phyloP scores from a whole-genome alignment of 371 early-diverging fungal species.

The Mucor plumbeus region DNA sequence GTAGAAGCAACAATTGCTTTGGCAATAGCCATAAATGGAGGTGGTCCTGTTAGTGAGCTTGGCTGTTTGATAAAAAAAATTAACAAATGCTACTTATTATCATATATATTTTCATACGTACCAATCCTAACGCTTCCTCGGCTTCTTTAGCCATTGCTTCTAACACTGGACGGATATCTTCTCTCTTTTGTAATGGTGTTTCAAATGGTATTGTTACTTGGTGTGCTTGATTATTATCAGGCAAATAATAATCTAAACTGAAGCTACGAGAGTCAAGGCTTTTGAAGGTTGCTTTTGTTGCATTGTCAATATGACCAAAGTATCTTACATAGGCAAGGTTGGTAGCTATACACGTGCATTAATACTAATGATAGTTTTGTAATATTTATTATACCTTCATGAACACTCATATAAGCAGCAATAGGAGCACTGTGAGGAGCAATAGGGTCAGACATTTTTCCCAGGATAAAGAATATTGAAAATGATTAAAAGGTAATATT shows the following conservation, averaged over 20 bases:
- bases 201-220: conserved; percentile 40
- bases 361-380: not conserved
- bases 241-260: conserved; percentile 29
- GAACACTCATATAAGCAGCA: conserved; percentile 55
- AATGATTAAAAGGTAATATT: not conserved
- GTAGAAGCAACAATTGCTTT: conserved; percentile 46
- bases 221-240: conserved; percentile 20
- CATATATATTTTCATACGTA: conserved; percentile 11
- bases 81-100: not conserved
- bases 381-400: conserved; percentile 31
- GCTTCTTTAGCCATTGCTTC: conserved; percentile 58
- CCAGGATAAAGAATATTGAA: conserved; percentile 10
- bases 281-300: conserved; percentile 45
- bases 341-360: conserved; percentile 26
- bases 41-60: conserved; percentile 47
- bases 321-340: conserved; percentile 54
- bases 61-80: conserved; percentile 25
- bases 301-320: conserved; percentile 41
- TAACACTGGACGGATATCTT: conserved; percentile 49
- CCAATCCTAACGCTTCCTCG: conserved; percentile 46
- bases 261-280: conserved; percentile 42
- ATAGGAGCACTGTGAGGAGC: conserved; percentile 50
- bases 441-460: conserved; percentile 42
- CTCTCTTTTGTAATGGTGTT: conserved; percentile 40
- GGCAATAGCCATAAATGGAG: conserved; percentile 48